Evolutionary conservation across 2,329 filamentous ascomycete species (phyloP).

Genomic region (Aspergillus cejpii): DNA sequence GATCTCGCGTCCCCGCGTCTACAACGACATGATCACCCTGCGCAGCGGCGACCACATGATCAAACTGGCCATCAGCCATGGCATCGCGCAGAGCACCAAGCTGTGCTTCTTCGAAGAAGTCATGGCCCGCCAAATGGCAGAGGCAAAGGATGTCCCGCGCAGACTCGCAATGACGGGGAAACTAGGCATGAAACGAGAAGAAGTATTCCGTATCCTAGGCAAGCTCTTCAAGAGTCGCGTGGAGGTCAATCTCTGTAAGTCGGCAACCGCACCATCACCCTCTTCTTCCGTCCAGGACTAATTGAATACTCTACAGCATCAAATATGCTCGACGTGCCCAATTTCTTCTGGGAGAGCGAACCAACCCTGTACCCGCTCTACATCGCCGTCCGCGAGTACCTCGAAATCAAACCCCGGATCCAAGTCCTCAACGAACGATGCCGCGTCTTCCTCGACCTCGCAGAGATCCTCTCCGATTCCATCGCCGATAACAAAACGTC

Average conservation of each 20-base stretch:
- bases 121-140: slow-evolving; percentile 89
- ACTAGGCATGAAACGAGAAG: slow-evolving; percentile 81
- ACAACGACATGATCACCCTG: slow-evolving; percentile 98
- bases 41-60: slow-evolving; percentile 97
- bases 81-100: slow-evolving; percentile 95
- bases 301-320: no score
- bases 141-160: slow-evolving; percentile 87
- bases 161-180: slow-evolving; percentile 81
- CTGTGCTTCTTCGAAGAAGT: slow-evolving; percentile 92
- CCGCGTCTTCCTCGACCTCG: slow-evolving; percentile 89
- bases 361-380: slow-evolving; percentile 93
- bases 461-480: slow-evolving; percentile 86
- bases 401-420: slow-evolving; percentile 93
- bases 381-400: slow-evolving; percentile 87
- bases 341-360: slow-evolving; percentile 98
- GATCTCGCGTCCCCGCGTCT: slow-evolving; percentile 81
- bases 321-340: slow-evolving; percentile 91
- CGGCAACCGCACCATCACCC: neutral
- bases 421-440: slow-evolving; percentile 96
- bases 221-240: slow-evolving; percentile 88
- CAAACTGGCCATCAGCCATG: slow-evolving; percentile 94
- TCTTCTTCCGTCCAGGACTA: neutral
- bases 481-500: slow-evolving; percentile 96
- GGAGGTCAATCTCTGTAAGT: slow-evolving; percentile 93
- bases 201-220: slow-evolving; percentile 88